Percentiles rank a stretch among this genome's conserved stretches.
phyloP scores from a whole-genome alignment of 2,329 filamentous ascomycete species.

The Endothia cerciana region DNA sequence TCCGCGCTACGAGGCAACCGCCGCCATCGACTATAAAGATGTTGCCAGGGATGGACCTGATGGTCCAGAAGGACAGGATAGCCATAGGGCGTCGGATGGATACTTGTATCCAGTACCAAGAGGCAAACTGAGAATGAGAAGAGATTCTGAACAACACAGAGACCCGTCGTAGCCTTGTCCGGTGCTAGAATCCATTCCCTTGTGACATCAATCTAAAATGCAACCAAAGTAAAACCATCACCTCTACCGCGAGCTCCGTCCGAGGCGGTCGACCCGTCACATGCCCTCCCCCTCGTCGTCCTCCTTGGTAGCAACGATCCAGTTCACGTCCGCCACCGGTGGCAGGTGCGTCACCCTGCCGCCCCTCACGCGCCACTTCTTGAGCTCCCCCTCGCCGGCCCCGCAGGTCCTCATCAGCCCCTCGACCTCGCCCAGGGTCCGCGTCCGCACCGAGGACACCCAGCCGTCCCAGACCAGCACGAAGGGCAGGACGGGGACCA shows the following conservation, averaged over 20 bases:
- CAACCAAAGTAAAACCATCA: too few species aligned
- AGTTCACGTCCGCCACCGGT: constrained; percentile 55
- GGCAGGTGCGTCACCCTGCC: constrained; percentile 53
- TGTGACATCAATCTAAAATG: not conserved
- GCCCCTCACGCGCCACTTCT: constrained; percentile 53
- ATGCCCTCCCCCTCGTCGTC: not conserved
- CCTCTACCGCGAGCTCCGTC: too few species aligned
- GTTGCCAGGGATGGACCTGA: constrained; percentile 20
- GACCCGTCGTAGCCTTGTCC: not conserved
- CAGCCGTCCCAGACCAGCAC: constrained; percentile 71
- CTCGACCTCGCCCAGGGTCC: constrained; percentile 68
- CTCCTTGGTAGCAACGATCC: constrained; percentile 53
- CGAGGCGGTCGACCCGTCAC: too few species aligned
- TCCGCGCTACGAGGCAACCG: constrained; percentile 26
- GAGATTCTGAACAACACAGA: not conserved
- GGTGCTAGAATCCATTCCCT: not conserved
- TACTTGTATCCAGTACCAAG: constrained; percentile 1
- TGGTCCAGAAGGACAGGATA: constrained; percentile 1
- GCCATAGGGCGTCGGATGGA: constrained; percentile 1
- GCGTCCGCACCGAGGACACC: constrained; percentile 68
- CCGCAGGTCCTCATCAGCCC: constrained; percentile 59
- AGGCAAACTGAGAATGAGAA: constrained; percentile 16
- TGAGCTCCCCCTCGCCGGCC: constrained; percentile 40
- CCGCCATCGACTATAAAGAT: constrained; percentile 23
- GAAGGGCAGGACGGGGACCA: constrained; percentile 68